Percentiles rank a stretch among this genome's conserved stretches.
Evolutionary conservation across 2,329 filamentous ascomycete genomes (phyloP).

Genomic region (Alternaria brassicicola): DNA sequence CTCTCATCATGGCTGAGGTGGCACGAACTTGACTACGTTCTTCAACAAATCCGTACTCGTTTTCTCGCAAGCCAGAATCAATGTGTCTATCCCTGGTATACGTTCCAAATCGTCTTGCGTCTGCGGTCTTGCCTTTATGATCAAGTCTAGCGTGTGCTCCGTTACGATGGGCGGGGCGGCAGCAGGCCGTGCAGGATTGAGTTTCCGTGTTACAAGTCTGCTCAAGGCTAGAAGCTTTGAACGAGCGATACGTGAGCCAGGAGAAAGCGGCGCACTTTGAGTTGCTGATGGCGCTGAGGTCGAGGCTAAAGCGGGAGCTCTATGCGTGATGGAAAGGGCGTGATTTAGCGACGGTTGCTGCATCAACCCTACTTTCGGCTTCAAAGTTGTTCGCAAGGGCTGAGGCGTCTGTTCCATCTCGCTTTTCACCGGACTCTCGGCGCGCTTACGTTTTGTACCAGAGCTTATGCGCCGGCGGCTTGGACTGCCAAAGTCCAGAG

Average conservation of each 20-base stretch:
- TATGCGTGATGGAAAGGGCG: background rate
- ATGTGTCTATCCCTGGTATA: slow-evolving; percentile 32
- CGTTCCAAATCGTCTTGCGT: slow-evolving; percentile 32
- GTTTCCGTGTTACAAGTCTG: slow-evolving; percentile 27
- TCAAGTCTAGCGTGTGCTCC: slow-evolving; percentile 26
- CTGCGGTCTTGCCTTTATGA: slow-evolving; percentile 25
- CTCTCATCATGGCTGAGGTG: background rate
- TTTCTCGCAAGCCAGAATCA: slow-evolving; percentile 30
- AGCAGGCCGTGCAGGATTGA: slow-evolving; percentile 3
- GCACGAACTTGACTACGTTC: slow-evolving; percentile 35
- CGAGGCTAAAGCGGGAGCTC: background rate
- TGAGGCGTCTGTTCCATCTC: background rate
- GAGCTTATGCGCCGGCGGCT: slow-evolving; percentile 8
- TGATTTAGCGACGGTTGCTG: slow-evolving; percentile 2
- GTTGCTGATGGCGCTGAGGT: background rate
- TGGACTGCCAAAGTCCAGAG: slow-evolving; percentile 25
- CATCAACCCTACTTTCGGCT: background rate
- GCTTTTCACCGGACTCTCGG: slow-evolving; percentile 18
- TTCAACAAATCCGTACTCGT: slow-evolving; percentile 30
- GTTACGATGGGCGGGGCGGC: slow-evolving; percentile 26
- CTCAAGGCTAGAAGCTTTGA: slow-evolving; percentile 42
- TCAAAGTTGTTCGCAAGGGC: background rate
- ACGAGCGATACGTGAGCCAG: slow-evolving; percentile 12
- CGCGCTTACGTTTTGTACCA: slow-evolving; percentile 37
- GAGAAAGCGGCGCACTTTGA: background rate